Base-by-base conservation (phyloP, 1,284 basidiomycete species). In the Tylopilus sp. region DNA sequence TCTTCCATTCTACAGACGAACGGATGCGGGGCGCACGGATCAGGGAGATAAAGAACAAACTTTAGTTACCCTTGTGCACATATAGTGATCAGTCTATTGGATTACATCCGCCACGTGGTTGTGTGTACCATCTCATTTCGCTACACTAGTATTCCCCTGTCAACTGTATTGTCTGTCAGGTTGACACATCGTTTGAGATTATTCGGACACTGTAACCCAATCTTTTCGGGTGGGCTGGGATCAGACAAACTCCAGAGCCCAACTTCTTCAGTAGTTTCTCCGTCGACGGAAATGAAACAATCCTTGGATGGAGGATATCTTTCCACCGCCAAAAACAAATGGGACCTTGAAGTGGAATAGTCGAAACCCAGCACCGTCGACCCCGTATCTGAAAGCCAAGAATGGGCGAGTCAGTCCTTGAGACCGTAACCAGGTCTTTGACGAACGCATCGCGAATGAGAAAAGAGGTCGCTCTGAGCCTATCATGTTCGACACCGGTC, bases 21-120 rank as follows among this genome's bases (percentile, higher is more conserved):
- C 65, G 52, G n/a, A 60, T 87, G 69, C 75, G 75, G 58, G 70
- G 73, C 45, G 82, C 78, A 15, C 72, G 69, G 37, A 67, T 86
- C 46, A 72, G 65, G 57, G 74, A 76, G 41, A 51, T 73, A 52
- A 79, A 74, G 61, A 55, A 72, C 36, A 82, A 77, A 64, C 64
- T 82, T 53, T 82, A 65, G 68, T 37, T 43, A 31, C 38, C 26
- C 35, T 33, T 6, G 16, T 30, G 19, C 21, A 16, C 38, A 12
- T n/a, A 11, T 16, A 18, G n/a, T 35, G n/a, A 38, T 37, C 41
- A 15, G 36, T 37, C 18, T 48, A 40, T 50, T 49, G 26, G 10
- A 8, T 28, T 13, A 18, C 29, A 28, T 23, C 18, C 36, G 12
- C 26, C 3, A n/a, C 35, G 33, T n/a, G 36, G 16, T 19, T 34